These are phyloP conservation scores for Dryas alaskensis DNA, from an alignment of 306 rosid genomes.

Conservation along the genomic window DNA sequence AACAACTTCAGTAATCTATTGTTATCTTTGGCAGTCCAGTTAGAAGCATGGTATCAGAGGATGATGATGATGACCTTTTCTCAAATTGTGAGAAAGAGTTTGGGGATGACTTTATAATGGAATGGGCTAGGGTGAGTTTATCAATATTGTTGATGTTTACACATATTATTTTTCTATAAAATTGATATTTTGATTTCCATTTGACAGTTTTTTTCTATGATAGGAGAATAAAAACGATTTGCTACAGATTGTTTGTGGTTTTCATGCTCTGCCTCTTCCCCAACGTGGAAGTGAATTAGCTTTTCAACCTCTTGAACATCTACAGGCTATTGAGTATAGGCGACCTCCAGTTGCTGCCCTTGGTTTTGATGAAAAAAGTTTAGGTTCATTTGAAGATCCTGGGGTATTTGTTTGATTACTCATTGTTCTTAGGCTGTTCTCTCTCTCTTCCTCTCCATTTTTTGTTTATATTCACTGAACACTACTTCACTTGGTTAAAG, in stretches of 20 bases:
- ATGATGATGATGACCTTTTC: slow-evolving; percentile 66
- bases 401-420: slow-evolving; percentile 50
- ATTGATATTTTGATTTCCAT: slow-evolving; percentile 29
- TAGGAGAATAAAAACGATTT: slow-evolving; percentile 81
- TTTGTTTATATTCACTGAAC: slow-evolving; percentile 22
- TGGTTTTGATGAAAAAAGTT: slow-evolving; percentile 49
- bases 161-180: slow-evolving; percentile 10
- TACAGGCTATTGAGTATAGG: slow-evolving; percentile 71
- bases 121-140: slow-evolving; percentile 89
- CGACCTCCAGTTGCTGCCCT: slow-evolving; percentile 62
- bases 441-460: background rate
- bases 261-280: slow-evolving; percentile 71
- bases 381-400: slow-evolving; percentile 39
- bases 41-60: slow-evolving; percentile 79
- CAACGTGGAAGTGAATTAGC: slow-evolving; percentile 57
- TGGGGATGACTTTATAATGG: slow-evolving; percentile 59
- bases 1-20: slow-evolving; percentile 38
- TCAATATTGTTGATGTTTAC: slow-evolving; percentile 26
- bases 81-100: slow-evolving; percentile 53
- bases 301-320: slow-evolving; percentile 90
- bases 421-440: slow-evolving; percentile 9
- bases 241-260: slow-evolving; percentile 82
- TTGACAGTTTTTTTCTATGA: slow-evolving; percentile 29
- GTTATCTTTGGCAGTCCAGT: slow-evolving; percentile 88
- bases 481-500: slow-evolving; percentile 38